Conservation (phyloP, 768 basidiomycete species). For the Trametopsis cervina region DNA sequence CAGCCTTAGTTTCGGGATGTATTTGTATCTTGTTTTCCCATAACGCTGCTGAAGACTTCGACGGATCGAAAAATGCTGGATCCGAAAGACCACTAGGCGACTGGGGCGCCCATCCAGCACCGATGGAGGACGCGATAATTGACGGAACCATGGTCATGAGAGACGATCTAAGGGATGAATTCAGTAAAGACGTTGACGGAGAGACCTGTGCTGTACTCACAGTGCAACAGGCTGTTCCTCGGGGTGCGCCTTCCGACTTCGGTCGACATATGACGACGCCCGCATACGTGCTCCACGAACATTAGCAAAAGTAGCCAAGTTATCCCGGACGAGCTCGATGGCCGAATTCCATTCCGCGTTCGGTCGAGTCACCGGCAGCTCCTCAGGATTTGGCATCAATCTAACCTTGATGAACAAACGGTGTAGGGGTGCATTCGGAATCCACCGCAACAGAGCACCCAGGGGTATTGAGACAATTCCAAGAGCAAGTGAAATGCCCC, state of each 20-base stretch:
- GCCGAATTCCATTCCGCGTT: slow-evolving; percentile 72
- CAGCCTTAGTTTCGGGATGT: slow-evolving; percentile 74
- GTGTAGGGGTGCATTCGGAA: slow-evolving; percentile 80
- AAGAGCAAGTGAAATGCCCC: slow-evolving; percentile 88
- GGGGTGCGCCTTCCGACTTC: slow-evolving; percentile 59
- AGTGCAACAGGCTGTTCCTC: slow-evolving; percentile 39
- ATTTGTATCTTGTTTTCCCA: slow-evolving; percentile 84
- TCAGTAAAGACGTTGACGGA: slow-evolving; percentile 17
- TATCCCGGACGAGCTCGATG: slow-evolving; percentile 77
- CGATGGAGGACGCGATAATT: slow-evolving; percentile 66
- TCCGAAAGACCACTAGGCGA: slow-evolving; percentile 53
- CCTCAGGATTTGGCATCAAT: slow-evolving; percentile 57
- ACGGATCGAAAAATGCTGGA: slow-evolving; percentile 71
- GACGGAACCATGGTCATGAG: slow-evolving; percentile 74
- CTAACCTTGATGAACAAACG: slow-evolving; percentile 45
- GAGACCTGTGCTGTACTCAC: slow-evolving; percentile 32
- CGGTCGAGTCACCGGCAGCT: slow-evolving; percentile 55
- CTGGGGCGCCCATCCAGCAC: slow-evolving; percentile 54
- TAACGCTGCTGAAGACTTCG: slow-evolving; percentile 72
- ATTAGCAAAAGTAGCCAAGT: slow-evolving; percentile 74
- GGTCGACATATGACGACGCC: slow-evolving; percentile 78
- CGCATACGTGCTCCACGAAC: slow-evolving; percentile 86
- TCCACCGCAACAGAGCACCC: slow-evolving; percentile 69
- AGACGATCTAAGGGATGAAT: slow-evolving; percentile 45
- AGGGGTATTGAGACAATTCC: slow-evolving; percentile 85